Evolutionary conservation across 2,329 filamentous ascomycete species (phyloP), one percentile per base, ranked within the genome.

Genomic region (Penicillium vulpinum): DNA sequence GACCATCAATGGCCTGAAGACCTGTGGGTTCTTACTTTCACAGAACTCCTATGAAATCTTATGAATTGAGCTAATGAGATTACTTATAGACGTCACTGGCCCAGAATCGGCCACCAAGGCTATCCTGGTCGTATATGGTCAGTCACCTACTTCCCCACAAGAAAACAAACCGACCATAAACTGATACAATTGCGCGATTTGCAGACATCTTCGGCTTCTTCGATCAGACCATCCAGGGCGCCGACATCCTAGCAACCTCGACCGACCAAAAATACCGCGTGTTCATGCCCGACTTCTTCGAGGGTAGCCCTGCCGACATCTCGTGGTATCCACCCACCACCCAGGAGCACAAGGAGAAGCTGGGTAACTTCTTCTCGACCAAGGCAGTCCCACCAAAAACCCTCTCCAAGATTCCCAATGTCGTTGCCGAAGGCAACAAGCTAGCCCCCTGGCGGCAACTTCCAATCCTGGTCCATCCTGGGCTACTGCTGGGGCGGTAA

Each of bases 261-360:
- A 80, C 87, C 81, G 75, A 83, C 78, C 73, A 80, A 58, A 85
- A 89, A 69, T 94, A 95, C 80, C 87, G 86, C 65, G 90, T 96
- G 64, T 92, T 92, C 77, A 92, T 97, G 62, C 92, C 92, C 28
- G 92, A 97, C 77, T 93, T 90, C 82, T 96, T 96, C 79, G 83
- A 89, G 58, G 92, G 90, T 72, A 81, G 84, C 63, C 88, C 90
- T 35, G 85, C 81, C 58, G 81, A 83, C 63, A 84, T 86, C 65
- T 77, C 76, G 50, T 85, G 83, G 82, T 85, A 83, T 70, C 83
- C 83, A 0, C 83, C 84, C 16, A 77, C 84, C 68, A 85, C 76
- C 59, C 77, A 85, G 39, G 85, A 87, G 57, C 83, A 87, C 73
- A 79, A 80, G 62, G 67, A 83, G 73, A 85, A 85, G 69, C 77